Evolutionary conservation across 495 filamentous ascomycete species (phyloP), one percentile per base, ranked within the genome.

Genomic region (Daldinia caldariorum): DNA sequence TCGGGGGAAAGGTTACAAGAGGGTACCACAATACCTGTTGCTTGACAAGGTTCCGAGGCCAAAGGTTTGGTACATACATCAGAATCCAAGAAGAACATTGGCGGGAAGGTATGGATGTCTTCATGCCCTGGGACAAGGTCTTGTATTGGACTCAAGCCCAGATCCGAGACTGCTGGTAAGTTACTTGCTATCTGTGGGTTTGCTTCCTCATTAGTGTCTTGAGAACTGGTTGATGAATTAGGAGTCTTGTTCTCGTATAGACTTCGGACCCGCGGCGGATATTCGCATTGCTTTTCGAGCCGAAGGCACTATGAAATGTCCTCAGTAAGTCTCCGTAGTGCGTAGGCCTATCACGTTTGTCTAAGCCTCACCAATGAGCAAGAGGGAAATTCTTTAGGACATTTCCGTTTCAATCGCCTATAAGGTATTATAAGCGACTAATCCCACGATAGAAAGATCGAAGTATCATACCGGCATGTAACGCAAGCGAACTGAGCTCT

Each of bases 321-420:
- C 43, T 47, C 8, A 22, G 43, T 47, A 47, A 47, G 43, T 47
- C 18, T 47, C 4, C 43, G 9, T 22, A 72, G 38, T 80, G 72
- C 57, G 69, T 43, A 41, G 69, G 31, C 29, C 61, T 14, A 8
- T 31, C 9, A 76, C 78, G 16, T 79, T 51, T 51, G 77, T 45
- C 74, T 79, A 10, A 22, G 9, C 39, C 78, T 75, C 71, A 83
- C 81, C 8, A 82, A 57, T 3, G 75, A 74, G 58, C 81, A 84
- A 14, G 71, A 70, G 3, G 82, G 82, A 3, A 83, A 57, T 16
- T 63, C 68, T 61, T 83, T 84, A 51, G 79, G 78, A 51, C 82
- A 84, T 77, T 79, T 82, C 1, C 82, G 77, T 71, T 84, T 84
- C 58, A 74, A 34, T 39, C 64, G 60, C 54, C 72, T 74, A 65